Evolutionary conservation across 2,329 filamentous ascomycete species (phyloP).

Genomic region (Sarocladiaceae sp.): DNA sequence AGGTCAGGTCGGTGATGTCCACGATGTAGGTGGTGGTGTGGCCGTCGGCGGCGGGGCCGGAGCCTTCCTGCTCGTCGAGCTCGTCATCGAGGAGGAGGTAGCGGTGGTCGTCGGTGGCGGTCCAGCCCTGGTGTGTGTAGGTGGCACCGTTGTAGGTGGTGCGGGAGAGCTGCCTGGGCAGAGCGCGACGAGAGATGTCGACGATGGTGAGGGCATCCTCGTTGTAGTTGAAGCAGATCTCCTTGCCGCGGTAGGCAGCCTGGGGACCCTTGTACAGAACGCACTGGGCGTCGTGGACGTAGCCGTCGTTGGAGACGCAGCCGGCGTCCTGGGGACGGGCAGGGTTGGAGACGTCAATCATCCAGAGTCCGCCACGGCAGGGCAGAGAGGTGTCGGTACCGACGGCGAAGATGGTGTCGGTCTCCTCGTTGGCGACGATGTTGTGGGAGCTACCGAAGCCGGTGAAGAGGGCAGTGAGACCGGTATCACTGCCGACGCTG

Average conservation of each 20-base stretch:
- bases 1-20: conserved; percentile 35
- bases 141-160: conserved; percentile 49
- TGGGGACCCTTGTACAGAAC: conserved; percentile 44
- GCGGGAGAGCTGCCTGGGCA: conserved; percentile 41
- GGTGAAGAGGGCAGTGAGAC: conserved; percentile 29
- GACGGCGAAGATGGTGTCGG: conserved; percentile 38
- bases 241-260: conserved; percentile 15
- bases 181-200: conserved; percentile 44
- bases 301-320: conserved; percentile 40
- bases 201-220: conserved; percentile 27
- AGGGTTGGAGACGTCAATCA: conserved; percentile 49
- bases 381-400: conserved; percentile 31
- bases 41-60: conserved; percentile 30
- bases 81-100: conserved; percentile 48
- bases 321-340: conserved; percentile 45
- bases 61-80: conserved; percentile 40
- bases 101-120: conserved; percentile 36
- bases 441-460: conserved; percentile 37
- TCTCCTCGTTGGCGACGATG: conserved; percentile 44
- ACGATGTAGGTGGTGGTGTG: conserved; percentile 43
- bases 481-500: conserved; percentile 19
- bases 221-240: conserved; percentile 22
- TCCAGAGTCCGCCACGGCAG: conserved; percentile 46
- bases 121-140: conserved; percentile 53
- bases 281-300: conserved; percentile 49